Conservation (phyloP, 176 grass and related monocot species). For the Aechmea fasciata region DNA sequence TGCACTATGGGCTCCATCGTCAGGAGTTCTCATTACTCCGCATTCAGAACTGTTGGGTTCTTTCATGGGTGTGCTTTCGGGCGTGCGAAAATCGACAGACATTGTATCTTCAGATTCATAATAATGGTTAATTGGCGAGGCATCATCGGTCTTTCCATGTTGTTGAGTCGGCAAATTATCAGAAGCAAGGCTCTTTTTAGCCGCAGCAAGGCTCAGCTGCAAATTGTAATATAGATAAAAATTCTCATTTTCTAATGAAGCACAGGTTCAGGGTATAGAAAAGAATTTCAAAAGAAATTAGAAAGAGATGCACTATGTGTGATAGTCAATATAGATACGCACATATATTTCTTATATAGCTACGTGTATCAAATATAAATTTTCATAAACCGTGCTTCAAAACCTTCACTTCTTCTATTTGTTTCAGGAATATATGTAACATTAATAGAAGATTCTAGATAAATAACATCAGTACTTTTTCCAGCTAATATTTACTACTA, state of each 20-base stretch:
- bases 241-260: too few relatives aligned
- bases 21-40: constrained; percentile 29
- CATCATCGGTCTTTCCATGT: constrained; percentile 21
- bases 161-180: constrained; percentile 22
- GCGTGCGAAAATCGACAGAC: constrained; percentile 45
- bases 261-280: neutral
- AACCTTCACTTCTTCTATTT: too few relatives aligned
- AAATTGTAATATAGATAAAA: neutral
- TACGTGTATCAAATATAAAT: too few relatives aligned
- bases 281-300: neutral
- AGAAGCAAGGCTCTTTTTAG: constrained; percentile 64
- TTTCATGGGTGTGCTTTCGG: constrained; percentile 35
- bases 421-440: neutral
- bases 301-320: too few relatives aligned
- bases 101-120: constrained; percentile 65
- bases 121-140: constrained; percentile 24
- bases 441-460: neutral
- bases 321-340: too few relatives aligned
- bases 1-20: constrained; percentile 24
- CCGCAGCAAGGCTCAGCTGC: constrained; percentile 65
- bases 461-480: neutral
- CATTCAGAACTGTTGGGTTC: constrained; percentile 24
- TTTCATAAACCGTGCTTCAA: too few relatives aligned
- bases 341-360: too few relatives aligned
- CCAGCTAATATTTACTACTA: neutral